These are phyloP conservation scores for Arthromyces matolae DNA, from an alignment of 768 basidiomycete genomes.

Conservation along the genomic window DNA sequence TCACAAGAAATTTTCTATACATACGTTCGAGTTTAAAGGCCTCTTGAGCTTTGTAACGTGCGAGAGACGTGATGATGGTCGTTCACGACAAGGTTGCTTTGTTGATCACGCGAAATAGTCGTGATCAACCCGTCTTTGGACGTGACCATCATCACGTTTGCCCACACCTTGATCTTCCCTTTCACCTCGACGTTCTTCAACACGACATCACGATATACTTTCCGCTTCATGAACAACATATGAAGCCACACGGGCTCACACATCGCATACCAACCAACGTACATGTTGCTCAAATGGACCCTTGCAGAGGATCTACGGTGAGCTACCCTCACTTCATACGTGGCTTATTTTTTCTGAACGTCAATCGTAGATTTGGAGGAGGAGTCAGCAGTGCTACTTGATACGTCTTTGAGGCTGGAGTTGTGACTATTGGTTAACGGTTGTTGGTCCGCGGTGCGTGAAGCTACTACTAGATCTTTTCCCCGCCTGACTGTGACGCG, in stretches of 20 bases:
- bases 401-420: conserved; percentile 55
- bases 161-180: too few relatives aligned
- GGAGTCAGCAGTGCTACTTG: conserved; percentile 63
- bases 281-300: conserved; percentile 31
- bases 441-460: conserved; percentile 53
- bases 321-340: conserved; percentile 9
- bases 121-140: too few relatives aligned
- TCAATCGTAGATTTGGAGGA: conserved; percentile 47
- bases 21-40: too few relatives aligned
- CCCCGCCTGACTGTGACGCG: background rate
- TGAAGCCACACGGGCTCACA: too few relatives aligned
- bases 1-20: too few relatives aligned
- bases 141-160: too few relatives aligned
- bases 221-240: conserved; percentile 17
- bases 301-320: conserved; percentile 42
- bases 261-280: conserved; percentile 1
- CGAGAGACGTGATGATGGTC: too few relatives aligned
- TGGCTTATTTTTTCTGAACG: background rate
- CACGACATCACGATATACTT: conserved; percentile 21
- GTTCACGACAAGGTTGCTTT: too few relatives aligned
- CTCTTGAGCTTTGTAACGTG: too few relatives aligned
- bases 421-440: conserved; percentile 53
- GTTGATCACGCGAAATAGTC: too few relatives aligned
- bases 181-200: conserved; percentile 19
- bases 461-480: background rate